phyloP scores from a whole-genome alignment of 2,329 filamentous ascomycete species.

The Blastomyces gilchristii region DNA sequence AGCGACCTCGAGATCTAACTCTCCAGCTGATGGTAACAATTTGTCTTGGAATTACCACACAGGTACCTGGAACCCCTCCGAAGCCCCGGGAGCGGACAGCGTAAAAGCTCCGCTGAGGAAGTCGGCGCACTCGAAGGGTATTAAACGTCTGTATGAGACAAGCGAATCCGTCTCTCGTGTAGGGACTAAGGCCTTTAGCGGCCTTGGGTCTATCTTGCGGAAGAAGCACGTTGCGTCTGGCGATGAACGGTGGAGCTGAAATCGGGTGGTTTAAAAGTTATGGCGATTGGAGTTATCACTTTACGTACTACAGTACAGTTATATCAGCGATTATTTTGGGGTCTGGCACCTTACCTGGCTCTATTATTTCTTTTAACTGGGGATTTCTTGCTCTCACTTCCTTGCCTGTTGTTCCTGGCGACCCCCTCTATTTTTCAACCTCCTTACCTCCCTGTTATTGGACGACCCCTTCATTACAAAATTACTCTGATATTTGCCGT shows the following conservation, averaged over 20 bases:
- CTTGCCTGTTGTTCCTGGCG: not conserved
- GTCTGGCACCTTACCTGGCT: not conserved
- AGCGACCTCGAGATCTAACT: not conserved
- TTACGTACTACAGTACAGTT: not conserved
- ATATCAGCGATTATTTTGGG: not conserved
- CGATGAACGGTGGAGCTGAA: slow-evolving; percentile 1
- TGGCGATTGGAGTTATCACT: not conserved
- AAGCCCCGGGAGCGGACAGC: not conserved
- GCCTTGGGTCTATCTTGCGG: slow-evolving; percentile 15
- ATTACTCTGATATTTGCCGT: not conserved
- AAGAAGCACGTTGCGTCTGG: slow-evolving; percentile 6
- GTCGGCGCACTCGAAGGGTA: slow-evolving; percentile 13
- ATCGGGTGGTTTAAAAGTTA: not conserved
- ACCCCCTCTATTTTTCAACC: not conserved
- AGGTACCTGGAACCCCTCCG: not conserved
- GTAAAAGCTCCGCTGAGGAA: not conserved
- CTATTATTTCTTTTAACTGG: not conserved
- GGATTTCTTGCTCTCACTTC: not conserved
- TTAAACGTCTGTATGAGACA: slow-evolving; percentile 14
- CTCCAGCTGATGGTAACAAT: not conserved
- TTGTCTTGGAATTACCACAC: slow-evolving; percentile 1
- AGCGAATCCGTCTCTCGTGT: slow-evolving; percentile 13
- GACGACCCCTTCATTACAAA: not conserved
- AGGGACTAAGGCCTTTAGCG: slow-evolving; percentile 13
- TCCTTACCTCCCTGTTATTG: not conserved